Conservation (phyloP, 1,139 yeast species). For the Candida neerlandica region DNA sequence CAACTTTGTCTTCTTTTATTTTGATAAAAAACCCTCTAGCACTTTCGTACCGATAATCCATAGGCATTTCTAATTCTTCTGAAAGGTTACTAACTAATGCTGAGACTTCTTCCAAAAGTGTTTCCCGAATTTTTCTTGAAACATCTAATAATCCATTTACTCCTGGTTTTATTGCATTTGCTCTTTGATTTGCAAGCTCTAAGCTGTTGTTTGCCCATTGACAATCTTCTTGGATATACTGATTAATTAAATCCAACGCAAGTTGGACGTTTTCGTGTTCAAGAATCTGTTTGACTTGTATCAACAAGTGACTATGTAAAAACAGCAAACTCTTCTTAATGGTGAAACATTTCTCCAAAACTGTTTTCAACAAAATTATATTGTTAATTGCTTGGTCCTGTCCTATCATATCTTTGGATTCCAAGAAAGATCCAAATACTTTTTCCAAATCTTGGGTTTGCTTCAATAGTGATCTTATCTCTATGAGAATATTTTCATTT, state of each 20-base stretch:
- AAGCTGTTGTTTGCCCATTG: slow-evolving; percentile 39
- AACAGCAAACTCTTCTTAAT: slow-evolving; percentile 19
- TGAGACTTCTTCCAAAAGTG: slow-evolving; percentile 36
- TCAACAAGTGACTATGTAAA: slow-evolving; percentile 19
- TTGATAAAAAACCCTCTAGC: slow-evolving; percentile 41
- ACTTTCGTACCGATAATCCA: slow-evolving; percentile 37
- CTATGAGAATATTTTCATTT: slow-evolving; percentile 18
- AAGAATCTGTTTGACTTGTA: slow-evolving; percentile 31
- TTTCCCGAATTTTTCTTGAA: slow-evolving; percentile 42
- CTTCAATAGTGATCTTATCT: slow-evolving; percentile 25
- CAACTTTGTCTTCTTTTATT: slow-evolving; percentile 20
- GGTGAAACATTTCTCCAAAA: slow-evolving; percentile 21
- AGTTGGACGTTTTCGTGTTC: slow-evolving; percentile 21
- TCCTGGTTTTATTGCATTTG: slow-evolving; percentile 47
- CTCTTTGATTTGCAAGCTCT: slow-evolving; percentile 45
- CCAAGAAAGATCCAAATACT: slow-evolving; percentile 27
- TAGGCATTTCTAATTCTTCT: slow-evolving; percentile 19
- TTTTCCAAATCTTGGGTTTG: slow-evolving; percentile 38
- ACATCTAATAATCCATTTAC: slow-evolving; percentile 49
- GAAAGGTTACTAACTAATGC: slow-evolving; percentile 23
- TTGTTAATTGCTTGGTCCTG: slow-evolving; percentile 39
- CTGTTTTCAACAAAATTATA: slow-evolving; percentile 35
- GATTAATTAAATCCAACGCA: slow-evolving; percentile 27
- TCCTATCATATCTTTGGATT: slow-evolving; percentile 19
- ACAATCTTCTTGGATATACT: slow-evolving; percentile 41